These are phyloP conservation scores for Hypholoma fasciculare DNA, from an alignment of 768 basidiomycete genomes.

Conservation along the genomic window DNA sequence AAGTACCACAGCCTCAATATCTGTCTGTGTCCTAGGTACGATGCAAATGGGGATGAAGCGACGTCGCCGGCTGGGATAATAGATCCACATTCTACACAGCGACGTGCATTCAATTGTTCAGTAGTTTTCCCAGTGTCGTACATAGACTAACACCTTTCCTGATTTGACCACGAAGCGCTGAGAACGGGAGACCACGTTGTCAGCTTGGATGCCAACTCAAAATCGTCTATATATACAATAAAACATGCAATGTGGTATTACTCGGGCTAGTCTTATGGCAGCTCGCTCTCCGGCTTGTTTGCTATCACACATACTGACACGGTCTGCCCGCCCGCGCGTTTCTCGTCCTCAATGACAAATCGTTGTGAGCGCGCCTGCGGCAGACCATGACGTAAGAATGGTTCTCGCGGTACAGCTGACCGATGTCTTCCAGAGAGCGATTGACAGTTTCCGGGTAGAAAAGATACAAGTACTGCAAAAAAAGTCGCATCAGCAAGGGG, in stretches of 20 bases:
- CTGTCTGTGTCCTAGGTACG: constrained; percentile 26
- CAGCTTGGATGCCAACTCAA: constrained; percentile 42
- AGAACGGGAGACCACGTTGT: constrained; percentile 54
- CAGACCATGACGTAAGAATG: constrained; percentile 37
- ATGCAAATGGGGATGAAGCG: constrained; percentile 51
- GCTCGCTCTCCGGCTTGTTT: no score
- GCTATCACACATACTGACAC: no score
- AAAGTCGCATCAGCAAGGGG: not conserved
- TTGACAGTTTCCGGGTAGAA: constrained; percentile 52
- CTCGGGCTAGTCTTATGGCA: no score
- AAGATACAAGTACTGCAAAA: constrained; percentile 40
- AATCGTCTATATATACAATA: constrained; percentile 15
- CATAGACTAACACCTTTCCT: constrained; percentile 8
- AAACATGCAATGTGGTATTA: no score
- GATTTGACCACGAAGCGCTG: constrained; percentile 33
- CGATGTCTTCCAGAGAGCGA: constrained; percentile 49
- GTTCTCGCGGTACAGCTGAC: constrained; percentile 45
- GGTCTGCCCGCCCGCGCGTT: no score
- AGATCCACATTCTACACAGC: constrained; percentile 48
- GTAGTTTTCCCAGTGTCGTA: not conserved
- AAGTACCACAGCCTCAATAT: not conserved
- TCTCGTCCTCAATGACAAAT: constrained; percentile 37
- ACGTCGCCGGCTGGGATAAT: constrained; percentile 66
- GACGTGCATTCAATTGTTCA: constrained; percentile 37
- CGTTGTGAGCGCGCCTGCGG: constrained; percentile 40